Conservation (phyloP, 352 stramenopile species). For the Pythium utonaiense region DNA sequence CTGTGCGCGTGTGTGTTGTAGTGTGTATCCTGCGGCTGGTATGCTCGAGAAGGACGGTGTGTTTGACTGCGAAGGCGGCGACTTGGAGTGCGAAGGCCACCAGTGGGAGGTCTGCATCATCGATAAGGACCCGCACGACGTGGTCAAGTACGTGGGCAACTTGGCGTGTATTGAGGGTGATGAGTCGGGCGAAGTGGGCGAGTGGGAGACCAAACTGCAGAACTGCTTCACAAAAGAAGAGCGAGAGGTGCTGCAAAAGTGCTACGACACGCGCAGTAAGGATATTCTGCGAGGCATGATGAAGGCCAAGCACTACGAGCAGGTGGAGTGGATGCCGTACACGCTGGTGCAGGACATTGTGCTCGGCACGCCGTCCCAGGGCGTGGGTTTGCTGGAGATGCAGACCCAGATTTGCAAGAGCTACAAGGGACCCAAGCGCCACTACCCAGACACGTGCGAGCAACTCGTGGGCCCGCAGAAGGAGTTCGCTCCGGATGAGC, state of each 20-base stretch:
- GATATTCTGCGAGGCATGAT: slow-evolving; percentile 66
- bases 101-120: slow-evolving; percentile 69
- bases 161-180: slow-evolving; percentile 80
- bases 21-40: slow-evolving; percentile 63
- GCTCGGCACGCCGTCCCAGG: slow-evolving; percentile 50
- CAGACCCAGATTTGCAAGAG: slow-evolving; percentile 52
- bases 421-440: slow-evolving; percentile 64
- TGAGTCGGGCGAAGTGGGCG: slow-evolving; percentile 57
- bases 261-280: slow-evolving; percentile 53
- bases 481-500: slow-evolving; percentile 39
- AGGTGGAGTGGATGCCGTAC: slow-evolving; percentile 73
- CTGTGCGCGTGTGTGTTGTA: slow-evolving; percentile 18
- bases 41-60: slow-evolving; percentile 63
- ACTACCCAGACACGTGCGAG: slow-evolving; percentile 54
- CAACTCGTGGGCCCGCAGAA: slow-evolving; percentile 55
- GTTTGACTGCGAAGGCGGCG: slow-evolving; percentile 58
- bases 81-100: slow-evolving; percentile 72
- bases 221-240: slow-evolving; percentile 71
- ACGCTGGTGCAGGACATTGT: slow-evolving; percentile 59
- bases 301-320: slow-evolving; percentile 40
- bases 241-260: slow-evolving; percentile 47
- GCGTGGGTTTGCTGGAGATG: slow-evolving; percentile 58
- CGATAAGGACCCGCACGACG: slow-evolving; percentile 65
- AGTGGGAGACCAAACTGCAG: slow-evolving; percentile 68
- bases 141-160: slow-evolving; percentile 70